Evolutionary conservation across 352 stramenopile genomes (phyloP).

Genomic region (Pythium vanterpoolii): DNA sequence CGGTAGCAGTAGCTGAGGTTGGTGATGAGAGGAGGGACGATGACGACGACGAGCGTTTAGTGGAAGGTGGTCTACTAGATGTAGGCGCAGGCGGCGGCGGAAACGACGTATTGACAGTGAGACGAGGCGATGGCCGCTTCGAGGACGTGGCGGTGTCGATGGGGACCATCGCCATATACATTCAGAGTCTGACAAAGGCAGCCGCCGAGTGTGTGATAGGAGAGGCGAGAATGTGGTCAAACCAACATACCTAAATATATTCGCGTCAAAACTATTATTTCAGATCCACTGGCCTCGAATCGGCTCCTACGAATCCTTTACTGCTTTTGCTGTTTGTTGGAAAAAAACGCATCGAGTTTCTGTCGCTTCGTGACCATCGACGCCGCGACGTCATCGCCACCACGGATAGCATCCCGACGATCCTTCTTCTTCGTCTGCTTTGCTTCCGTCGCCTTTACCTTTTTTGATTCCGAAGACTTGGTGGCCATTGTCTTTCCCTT

Average conservation of each 20-base stretch:
- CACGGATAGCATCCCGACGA: neutral
- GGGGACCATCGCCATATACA: constrained; percentile 3
- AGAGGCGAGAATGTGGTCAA: too few species aligned
- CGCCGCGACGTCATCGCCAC: constrained; percentile 7
- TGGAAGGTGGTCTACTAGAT: neutral
- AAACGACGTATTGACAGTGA: constrained; percentile 15
- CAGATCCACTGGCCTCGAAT: too few species aligned
- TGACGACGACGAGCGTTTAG: neutral
- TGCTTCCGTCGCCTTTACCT: neutral
- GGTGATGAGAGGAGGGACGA: constrained; percentile 10
- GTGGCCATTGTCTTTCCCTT: neutral
- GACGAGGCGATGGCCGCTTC: neutral
- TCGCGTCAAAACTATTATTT: too few species aligned
- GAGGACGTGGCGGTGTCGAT: neutral
- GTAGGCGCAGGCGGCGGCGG: neutral
- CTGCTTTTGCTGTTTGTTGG: constrained; percentile 21
- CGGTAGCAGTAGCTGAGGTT: neutral
- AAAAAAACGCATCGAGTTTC: constrained; percentile 24
- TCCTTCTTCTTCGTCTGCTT: neutral
- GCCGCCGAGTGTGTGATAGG: neutral
- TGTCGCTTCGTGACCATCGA: constrained; percentile 29
- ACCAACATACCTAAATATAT: too few species aligned
- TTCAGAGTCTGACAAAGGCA: too few species aligned
- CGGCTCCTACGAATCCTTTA: too few species aligned
- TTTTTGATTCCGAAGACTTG: constrained; percentile 1